phyloP scores from a whole-genome alignment of 2,329 filamentous ascomycete genomes.

The Monosporascus sp. region DNA sequence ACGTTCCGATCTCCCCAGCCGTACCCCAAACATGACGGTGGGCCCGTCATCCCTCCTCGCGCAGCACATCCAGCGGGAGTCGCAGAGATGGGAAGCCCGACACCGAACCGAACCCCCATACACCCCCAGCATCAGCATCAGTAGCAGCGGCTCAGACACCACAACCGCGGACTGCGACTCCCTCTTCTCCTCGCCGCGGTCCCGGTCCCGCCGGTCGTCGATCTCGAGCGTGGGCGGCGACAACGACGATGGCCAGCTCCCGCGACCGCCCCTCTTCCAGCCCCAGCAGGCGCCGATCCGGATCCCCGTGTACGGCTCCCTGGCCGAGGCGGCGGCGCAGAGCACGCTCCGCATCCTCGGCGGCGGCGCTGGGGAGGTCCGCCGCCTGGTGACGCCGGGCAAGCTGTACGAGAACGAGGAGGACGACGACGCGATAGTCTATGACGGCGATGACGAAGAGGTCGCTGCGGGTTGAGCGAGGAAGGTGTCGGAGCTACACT shows the following conservation, averaged over 20 bases:
- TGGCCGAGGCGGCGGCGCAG: conserved; percentile 25
- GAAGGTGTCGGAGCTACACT: too few relatives aligned
- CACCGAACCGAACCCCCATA: background rate
- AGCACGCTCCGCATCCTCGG: conserved; percentile 17
- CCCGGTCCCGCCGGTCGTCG: background rate
- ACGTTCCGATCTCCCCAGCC: too few relatives aligned
- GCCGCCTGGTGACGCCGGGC: conserved; percentile 21
- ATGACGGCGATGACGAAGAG: conserved; percentile 9
- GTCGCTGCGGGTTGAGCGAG: background rate
- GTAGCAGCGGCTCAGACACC: background rate
- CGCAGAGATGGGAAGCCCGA: background rate
- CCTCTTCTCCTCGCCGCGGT: conserved; percentile 7
- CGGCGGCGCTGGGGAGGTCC: conserved; percentile 12
- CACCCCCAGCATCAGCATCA: background rate
- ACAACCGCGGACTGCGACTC: conserved; percentile 10
- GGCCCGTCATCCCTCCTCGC: background rate
- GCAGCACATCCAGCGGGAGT: background rate
- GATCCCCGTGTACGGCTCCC: conserved; percentile 25
- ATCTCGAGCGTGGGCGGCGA: conserved; percentile 21
- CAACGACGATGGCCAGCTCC: conserved; percentile 9
- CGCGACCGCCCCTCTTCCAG: conserved; percentile 4
- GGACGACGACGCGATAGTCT: conserved; percentile 28
- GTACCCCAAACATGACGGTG: background rate
- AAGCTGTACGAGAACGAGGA: conserved; percentile 31
- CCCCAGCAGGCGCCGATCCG: conserved; percentile 16